Conservation (phyloP, 352 stramenopile genomes). For the Phytophthora colocasiae region DNA sequence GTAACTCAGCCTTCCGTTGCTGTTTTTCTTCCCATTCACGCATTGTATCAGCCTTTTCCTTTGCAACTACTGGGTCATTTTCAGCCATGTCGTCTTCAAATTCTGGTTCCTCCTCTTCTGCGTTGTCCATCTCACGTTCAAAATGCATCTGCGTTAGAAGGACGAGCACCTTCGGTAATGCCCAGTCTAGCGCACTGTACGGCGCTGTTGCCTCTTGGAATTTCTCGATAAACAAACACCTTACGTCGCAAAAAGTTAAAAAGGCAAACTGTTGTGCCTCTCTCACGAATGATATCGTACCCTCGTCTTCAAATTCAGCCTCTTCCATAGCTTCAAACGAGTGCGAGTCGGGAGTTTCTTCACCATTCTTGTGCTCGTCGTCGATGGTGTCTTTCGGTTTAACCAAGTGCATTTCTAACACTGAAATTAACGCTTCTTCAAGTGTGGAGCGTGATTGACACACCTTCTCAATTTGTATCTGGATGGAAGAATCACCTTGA, state of each 20-base stretch:
- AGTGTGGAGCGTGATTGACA: conserved; percentile 45
- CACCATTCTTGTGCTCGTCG: conserved; percentile 45
- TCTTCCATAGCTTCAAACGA: conserved; percentile 64
- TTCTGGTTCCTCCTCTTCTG: conserved; percentile 55
- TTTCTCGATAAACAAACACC: conserved; percentile 87
- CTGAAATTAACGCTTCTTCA: conserved; percentile 67
- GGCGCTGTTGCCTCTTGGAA: conserved; percentile 67
- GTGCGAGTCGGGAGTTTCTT: conserved; percentile 19
- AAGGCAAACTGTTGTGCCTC: conserved; percentile 74
- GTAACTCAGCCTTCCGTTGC: conserved; percentile 64
- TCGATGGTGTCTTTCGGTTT: conserved; percentile 34
- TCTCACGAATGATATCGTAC: conserved; percentile 60
- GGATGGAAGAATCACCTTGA: conserved; percentile 17
- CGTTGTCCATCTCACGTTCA: conserved; percentile 73
- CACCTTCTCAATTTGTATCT: conserved; percentile 54
- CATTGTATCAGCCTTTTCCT: conserved; percentile 35
- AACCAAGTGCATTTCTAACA: conserved; percentile 81
- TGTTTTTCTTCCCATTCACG: conserved; percentile 41
- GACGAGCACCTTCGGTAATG: conserved; percentile 69
- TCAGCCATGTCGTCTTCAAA: conserved; percentile 37
- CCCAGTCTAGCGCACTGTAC: conserved; percentile 73
- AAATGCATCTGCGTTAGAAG: conserved; percentile 86
- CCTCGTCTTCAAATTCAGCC: conserved; percentile 67
- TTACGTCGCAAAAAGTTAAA: conserved; percentile 78
- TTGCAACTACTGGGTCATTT: conserved; percentile 14